Evolutionary conservation across 2,329 filamentous ascomycete genomes (phyloP).

Genomic region (Neonectria hederae): DNA sequence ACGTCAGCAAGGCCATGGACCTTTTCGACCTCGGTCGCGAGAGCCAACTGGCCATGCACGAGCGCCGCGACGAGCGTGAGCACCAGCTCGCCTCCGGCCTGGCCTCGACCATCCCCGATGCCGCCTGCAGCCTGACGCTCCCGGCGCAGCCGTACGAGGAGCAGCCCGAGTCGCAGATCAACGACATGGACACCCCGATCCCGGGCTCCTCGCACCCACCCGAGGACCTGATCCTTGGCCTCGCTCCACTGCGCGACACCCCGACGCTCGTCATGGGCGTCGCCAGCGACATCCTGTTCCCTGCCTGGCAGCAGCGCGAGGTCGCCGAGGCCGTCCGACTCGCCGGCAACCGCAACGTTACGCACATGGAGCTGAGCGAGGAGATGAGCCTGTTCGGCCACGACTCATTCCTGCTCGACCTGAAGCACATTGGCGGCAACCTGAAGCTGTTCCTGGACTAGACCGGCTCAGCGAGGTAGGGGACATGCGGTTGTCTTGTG

Average conservation of each 20-base stretch:
- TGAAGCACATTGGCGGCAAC: slow-evolving; percentile 89
- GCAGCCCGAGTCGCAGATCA: slow-evolving; percentile 64
- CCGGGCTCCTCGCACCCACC: slow-evolving; percentile 67
- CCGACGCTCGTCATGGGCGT: slow-evolving; percentile 92
- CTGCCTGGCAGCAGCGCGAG: slow-evolving; percentile 97
- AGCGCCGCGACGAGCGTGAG: slow-evolving; percentile 70
- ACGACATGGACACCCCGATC: slow-evolving; percentile 38
- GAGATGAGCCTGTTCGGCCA: slow-evolving; percentile 96
- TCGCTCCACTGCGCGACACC: slow-evolving; percentile 76
- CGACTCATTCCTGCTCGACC: slow-evolving; percentile 92
- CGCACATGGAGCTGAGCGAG: slow-evolving; percentile 91
- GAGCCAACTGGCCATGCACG: slow-evolving; percentile 70
- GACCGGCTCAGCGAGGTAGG: not conserved
- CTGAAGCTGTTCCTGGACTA: slow-evolving; percentile 80
- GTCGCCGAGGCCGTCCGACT: slow-evolving; percentile 84
- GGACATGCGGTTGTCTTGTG: not conserved
- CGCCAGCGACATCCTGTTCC: slow-evolving; percentile 94
- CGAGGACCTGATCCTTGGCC: slow-evolving; percentile 79
- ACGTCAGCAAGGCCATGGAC: slow-evolving; percentile 99
- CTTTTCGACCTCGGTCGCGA: slow-evolving; percentile 87
- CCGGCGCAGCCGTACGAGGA: slow-evolving; percentile 89
- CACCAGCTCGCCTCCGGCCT: slow-evolving; percentile 65
- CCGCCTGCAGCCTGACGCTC: slow-evolving; percentile 79
- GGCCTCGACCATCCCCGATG: slow-evolving; percentile 54
- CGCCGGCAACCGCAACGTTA: slow-evolving; percentile 82